phyloP scores from a whole-genome alignment of 2,329 filamentous ascomycete genomes.

The Plectosphaerella cucumerina region DNA sequence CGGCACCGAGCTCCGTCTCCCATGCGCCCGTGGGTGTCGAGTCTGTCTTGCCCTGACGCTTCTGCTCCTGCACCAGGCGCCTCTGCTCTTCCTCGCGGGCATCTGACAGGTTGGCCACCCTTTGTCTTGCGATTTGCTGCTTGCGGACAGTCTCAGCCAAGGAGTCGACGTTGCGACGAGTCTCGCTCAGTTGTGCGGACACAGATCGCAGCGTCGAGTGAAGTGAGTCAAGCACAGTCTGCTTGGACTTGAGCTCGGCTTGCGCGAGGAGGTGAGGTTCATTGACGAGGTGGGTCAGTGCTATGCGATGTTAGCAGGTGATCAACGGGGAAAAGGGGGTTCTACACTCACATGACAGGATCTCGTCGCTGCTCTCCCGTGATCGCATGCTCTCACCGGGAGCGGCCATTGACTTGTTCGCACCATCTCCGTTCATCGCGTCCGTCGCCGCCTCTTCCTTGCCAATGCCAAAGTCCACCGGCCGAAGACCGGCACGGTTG shows the following conservation, averaged over 20 bases:
- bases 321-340: not conserved
- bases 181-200: constrained; percentile 72
- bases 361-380: constrained; percentile 72
- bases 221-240: constrained; percentile 75
- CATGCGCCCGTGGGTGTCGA: constrained; percentile 43
- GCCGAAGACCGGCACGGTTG: constrained; percentile 83
- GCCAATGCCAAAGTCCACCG: constrained; percentile 92
- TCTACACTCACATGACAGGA: constrained; percentile 65
- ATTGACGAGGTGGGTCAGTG: constrained; percentile 77
- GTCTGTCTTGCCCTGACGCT: constrained; percentile 32
- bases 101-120: constrained; percentile 72
- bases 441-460: constrained; percentile 48
- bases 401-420: constrained; percentile 38
- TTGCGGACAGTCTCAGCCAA: constrained; percentile 62
- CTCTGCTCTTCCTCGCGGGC: constrained; percentile 68
- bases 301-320: constrained; percentile 35
- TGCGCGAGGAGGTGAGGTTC: constrained; percentile 78
- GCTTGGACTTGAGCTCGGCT: constrained; percentile 76
- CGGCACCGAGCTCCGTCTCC: constrained; percentile 49
- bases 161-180: constrained; percentile 68
- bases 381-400: constrained; percentile 49
- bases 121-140: constrained; percentile 64
- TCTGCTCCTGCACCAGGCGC: constrained; percentile 37
- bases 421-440: constrained; percentile 33
- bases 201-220: constrained; percentile 78